These are phyloP conservation scores for Amphirosellinia nigrospora DNA, from an alignment of 495 filamentous ascomycete genomes.

Conservation along the genomic window DNA sequence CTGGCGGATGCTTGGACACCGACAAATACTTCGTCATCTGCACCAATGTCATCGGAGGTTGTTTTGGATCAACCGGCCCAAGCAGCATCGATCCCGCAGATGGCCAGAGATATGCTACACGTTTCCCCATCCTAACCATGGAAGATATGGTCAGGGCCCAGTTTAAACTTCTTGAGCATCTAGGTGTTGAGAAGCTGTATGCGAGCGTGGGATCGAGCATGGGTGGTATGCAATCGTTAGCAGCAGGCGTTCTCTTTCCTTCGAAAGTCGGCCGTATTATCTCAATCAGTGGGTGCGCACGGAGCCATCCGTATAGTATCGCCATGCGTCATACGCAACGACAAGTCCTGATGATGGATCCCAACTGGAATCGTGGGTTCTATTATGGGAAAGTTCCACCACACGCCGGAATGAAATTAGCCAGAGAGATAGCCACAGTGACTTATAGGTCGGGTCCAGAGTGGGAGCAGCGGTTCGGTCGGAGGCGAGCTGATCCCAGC, in stretches of 20 bases:
- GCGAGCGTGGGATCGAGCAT: conserved; percentile 96
- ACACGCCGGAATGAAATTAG: conserved; percentile 96
- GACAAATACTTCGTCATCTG: conserved; percentile 92
- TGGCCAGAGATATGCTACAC: conserved; percentile 86
- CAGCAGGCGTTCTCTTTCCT: conserved; percentile 86
- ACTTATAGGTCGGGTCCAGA: conserved; percentile 97
- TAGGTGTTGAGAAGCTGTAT: conserved; percentile 82
- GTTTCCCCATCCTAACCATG: conserved; percentile 96
- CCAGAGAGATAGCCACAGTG: conserved; percentile 95
- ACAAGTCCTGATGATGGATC: conserved; percentile 98
- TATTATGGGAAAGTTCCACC: conserved; percentile 92
- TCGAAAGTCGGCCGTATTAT: conserved; percentile 80
- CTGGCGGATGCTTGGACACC: conserved; percentile 84
- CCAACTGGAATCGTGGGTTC: conserved; percentile 95
- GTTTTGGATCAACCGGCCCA: conserved; percentile 94
- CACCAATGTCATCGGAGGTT: conserved; percentile 95
- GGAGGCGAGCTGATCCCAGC: conserved; percentile 82
- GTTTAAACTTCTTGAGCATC: conserved; percentile 82
- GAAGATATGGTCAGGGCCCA: conserved; percentile 98
- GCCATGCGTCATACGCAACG: conserved; percentile 99
- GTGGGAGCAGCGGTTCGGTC: conserved; percentile 95
- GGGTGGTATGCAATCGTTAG: conserved; percentile 97
- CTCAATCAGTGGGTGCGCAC: conserved; percentile 90
- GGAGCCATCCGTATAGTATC: conserved; percentile 97
- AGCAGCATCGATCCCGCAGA: conserved; percentile 87